Evolutionary conservation across 371 early-diverging fungal genomes (phyloP), one percentile per base, ranked within the genome.

Genomic region (Nosema muscidifuracis): DNA sequence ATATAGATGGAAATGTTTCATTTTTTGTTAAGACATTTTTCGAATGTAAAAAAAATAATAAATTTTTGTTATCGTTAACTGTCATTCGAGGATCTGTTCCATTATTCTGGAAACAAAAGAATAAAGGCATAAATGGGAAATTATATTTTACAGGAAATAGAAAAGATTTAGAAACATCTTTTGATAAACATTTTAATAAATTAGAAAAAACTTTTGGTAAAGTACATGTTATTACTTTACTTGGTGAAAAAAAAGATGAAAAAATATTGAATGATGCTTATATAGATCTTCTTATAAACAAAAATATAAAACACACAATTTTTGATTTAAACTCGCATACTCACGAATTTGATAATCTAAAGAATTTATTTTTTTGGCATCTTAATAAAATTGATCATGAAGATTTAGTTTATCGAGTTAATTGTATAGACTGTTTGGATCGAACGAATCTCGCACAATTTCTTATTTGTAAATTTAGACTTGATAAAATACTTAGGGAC

Each of bases 161-260:
- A 64, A 86, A 86, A 18, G 88, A 89, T 9, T 87, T 88, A 0
- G 83, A 85, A 75, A 88, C 89, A 15, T 91, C 91, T 1, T 88
- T 89, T 1, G 85, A 87, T 55, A 83, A 88, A 16, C 92, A 92
- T 80, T 89, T 92, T 68, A 82, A 87, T 60, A 89, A 90, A 22
- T 81, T 93, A 0, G 72, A 87, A 20, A 79, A 85, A 1, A 85
- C 87, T 16, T 95, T 93, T 76, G 84, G 86, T 4, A 79, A 86
- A 0, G 85, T 92, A 0, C 87, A 87, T 76, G 87, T 89, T 18
- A 80, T 95, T 44, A 93, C 92, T 75, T 82, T 97, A 34, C 79
- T 97, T 13, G 84, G 87, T 13, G 84, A 86, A 71, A 85, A 86
- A 63, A 87, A 66, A 51, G 30, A 70, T 40, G 80, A 80, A 50